These are phyloP conservation scores for Phytophthora cryptogea DNA, from an alignment of 352 stramenopile species.

Conservation along the genomic window DNA sequence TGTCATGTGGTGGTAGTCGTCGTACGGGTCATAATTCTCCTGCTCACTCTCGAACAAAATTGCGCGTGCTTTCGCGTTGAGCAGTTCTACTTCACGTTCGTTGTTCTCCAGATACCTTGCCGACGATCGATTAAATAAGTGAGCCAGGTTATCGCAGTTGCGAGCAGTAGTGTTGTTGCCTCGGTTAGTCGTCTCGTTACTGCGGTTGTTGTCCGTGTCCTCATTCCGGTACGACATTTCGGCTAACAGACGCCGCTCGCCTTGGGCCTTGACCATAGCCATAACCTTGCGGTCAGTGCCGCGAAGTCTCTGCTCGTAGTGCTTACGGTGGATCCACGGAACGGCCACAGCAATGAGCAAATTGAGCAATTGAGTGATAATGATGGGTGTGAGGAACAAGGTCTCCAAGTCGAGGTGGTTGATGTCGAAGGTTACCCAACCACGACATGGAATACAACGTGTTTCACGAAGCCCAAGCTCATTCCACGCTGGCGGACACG, in stretches of 20 bases:
- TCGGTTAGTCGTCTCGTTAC: background rate
- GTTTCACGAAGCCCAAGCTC: constrained; percentile 38
- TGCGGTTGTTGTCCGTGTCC: constrained; percentile 9
- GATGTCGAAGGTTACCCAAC: constrained; percentile 85
- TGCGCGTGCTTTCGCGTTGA: constrained; percentile 69
- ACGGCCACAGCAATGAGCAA: constrained; percentile 72
- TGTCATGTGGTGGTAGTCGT: constrained; percentile 80
- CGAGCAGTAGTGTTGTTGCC: constrained; percentile 12
- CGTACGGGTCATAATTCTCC: constrained; percentile 81
- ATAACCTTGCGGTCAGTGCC: constrained; percentile 62
- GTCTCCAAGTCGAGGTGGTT: constrained; percentile 81
- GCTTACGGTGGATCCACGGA: constrained; percentile 74
- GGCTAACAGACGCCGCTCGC: constrained; percentile 59
- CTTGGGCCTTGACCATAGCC: constrained; percentile 69
- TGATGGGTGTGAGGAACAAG: constrained; percentile 83
- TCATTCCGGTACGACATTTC: constrained; percentile 60
- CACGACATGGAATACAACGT: constrained; percentile 66
- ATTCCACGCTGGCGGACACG: constrained; percentile 72
- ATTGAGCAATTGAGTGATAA: constrained; percentile 79
- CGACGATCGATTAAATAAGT: constrained; percentile 68
- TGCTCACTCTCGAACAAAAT: constrained; percentile 81
- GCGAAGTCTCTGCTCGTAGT: constrained; percentile 67
- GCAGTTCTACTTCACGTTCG: constrained; percentile 59
- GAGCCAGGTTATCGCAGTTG: constrained; percentile 22
- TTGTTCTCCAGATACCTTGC: constrained; percentile 72